Evolutionary conservation across 2,329 filamentous ascomycete genomes (phyloP), one percentile per base, ranked within the genome.

Genomic region (Karstenula rhodostoma): DNA sequence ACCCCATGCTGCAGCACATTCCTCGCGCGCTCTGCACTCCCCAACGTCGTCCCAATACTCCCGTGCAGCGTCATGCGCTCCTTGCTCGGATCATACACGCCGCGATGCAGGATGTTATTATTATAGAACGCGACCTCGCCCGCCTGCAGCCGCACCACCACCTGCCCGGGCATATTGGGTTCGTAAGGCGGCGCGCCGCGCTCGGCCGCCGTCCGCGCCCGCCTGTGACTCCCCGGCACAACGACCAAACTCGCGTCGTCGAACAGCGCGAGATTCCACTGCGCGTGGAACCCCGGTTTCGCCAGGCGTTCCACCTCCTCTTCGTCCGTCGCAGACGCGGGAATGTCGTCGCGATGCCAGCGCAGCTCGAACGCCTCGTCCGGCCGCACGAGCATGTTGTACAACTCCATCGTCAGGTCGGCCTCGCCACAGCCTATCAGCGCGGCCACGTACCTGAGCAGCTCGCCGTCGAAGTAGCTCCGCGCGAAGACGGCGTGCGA

Each of bases 111-210:
- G 65, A 96, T 96, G 76, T 96, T 96, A 73, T 94, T 96, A 77
- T 96, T 89, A 74, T 96, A 96, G 71, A 96, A 96, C 44, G 91
- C 91, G 17, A 90, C 87, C 77, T 96, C 93, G 0, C 93, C 93
- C 0, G 92, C 84, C 63, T 85, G 80, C 62, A 96, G 81, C 72
- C 81, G 73, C 17, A 96, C 92, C 3, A 86, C 78, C 15, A 89
- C 72, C 80, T 93, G 89, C 0, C 81, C 86, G 0, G 89, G 87
- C 66, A 95, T 68, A 1, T 80, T 71, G 2, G 79, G 72, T 67
- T 89, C 89, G 69, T 87, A 90, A 0, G 90, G 89, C 22, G 83
- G 87, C 0, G 91, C 92, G 7, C 71, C 77, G 13, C 92, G 83
- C 83, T 96, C 93, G 0, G 69, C 74, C 4, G 87, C 84, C 0